These are phyloP conservation scores for Mollisia scopiformis DNA, from an alignment of 2,329 filamentous ascomycete species.

Conservation along the genomic window DNA sequence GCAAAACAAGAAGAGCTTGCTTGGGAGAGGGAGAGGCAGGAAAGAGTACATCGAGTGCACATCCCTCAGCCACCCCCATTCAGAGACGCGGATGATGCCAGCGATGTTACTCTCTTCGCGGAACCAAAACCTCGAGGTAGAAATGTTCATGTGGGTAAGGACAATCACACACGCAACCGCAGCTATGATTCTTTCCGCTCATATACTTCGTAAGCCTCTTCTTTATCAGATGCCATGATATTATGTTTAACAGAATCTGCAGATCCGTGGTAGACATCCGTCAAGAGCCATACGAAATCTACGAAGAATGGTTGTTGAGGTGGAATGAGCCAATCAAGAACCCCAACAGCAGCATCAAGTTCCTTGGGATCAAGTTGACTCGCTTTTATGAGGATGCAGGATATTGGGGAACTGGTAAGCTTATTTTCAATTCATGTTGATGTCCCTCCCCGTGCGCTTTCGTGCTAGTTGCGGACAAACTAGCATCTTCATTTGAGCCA, in stretches of 20 bases:
- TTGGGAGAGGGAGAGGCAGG: background rate
- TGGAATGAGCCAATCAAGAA: conserved; percentile 10
- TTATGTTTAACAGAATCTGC: too few species aligned
- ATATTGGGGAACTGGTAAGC: conserved; percentile 14
- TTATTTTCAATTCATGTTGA: too few species aligned
- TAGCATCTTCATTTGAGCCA: too few species aligned
- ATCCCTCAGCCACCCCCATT: background rate
- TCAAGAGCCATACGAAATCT: conserved; percentile 13
- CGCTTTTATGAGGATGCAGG: conserved; percentile 14
- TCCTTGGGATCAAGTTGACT: conserved; percentile 20
- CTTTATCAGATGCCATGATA: too few species aligned
- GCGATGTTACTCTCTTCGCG: conserved; percentile 13
- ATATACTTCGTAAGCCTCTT: background rate
- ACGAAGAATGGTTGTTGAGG: conserved; percentile 21
- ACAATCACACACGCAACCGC: conserved; percentile 1
- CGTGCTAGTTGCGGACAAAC: too few species aligned
- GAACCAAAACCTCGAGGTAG: background rate
- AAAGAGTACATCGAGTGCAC: background rate
- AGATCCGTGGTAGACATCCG: conserved; percentile 7
- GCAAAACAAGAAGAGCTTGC: conserved; percentile 3
- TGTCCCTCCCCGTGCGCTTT: too few species aligned
- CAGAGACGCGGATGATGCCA: conserved; percentile 8
- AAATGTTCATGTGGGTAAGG: conserved; percentile 4
- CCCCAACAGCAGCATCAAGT: conserved; percentile 4
- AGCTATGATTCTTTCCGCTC: background rate